These are phyloP conservation scores for Gonium pectorale DNA, from an alignment of 139 green algal genomes.

Conservation along the genomic window DNA sequence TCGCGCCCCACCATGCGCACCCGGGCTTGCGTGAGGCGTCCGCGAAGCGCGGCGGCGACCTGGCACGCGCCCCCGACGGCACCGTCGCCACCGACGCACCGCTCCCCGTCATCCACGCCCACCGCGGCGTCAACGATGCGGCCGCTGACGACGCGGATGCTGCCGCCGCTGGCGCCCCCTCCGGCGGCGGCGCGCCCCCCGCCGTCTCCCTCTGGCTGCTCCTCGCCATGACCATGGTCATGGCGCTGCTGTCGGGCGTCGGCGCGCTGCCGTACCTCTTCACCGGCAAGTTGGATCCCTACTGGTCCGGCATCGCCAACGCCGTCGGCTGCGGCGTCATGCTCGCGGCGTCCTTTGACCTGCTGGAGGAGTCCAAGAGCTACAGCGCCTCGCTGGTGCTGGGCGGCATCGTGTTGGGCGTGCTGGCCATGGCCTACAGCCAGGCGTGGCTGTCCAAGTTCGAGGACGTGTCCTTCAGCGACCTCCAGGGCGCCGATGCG, in stretches of 20 bases:
- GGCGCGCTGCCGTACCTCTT: constrained; percentile 88
- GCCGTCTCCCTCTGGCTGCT: constrained; percentile 52
- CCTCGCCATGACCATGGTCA: constrained; percentile 75
- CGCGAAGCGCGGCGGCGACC: constrained; percentile 3
- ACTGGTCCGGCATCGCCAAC: constrained; percentile 84
- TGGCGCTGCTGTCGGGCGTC: constrained; percentile 72
- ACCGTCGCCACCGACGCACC: constrained; percentile 2
- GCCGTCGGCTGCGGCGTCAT: constrained; percentile 97
- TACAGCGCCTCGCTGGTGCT: constrained; percentile 78
- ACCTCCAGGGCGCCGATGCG: constrained; percentile 82
- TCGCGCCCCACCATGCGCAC: too few species aligned
- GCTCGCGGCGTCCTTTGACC: constrained; percentile 95
- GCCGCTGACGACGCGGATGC: neutral
- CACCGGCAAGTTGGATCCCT: constrained; percentile 54
- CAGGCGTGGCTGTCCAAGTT: constrained; percentile 50
- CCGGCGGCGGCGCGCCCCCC: neutral
- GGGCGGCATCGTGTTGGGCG: constrained; percentile 80
- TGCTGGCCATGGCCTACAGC: constrained; percentile 78
- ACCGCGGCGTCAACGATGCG: neutral
- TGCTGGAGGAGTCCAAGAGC: constrained; percentile 90
- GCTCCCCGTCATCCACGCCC: constrained; percentile 5
- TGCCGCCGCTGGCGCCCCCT: neutral
- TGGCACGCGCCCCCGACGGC: constrained; percentile 20
- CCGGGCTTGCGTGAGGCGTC: neutral
- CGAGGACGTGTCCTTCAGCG: constrained; percentile 79